These are phyloP conservation scores for Abrus pulchellus DNA, from an alignment of 306 rosid species.

Conservation along the genomic window DNA sequence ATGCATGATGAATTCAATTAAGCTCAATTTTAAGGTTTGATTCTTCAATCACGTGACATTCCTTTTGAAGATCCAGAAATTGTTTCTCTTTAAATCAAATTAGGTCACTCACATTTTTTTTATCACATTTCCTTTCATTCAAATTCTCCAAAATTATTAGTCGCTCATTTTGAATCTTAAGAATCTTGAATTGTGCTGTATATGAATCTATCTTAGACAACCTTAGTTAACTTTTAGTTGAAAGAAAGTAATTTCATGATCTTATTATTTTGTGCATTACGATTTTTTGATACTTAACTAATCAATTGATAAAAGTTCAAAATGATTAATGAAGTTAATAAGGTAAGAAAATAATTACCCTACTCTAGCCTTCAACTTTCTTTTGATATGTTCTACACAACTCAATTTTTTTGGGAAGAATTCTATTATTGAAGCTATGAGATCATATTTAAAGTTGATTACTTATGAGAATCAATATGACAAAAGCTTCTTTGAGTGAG, in stretches of 20 bases:
- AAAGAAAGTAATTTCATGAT: neutral
- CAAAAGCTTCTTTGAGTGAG: slow-evolving; percentile 88
- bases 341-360: slow-evolving; percentile 59
- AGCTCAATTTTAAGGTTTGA: slow-evolving; percentile 54
- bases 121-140: slow-evolving; percentile 16
- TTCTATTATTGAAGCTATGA: slow-evolving; percentile 85
- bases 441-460: slow-evolving; percentile 92
- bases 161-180: neutral
- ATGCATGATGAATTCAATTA: slow-evolving; percentile 46
- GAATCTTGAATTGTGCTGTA: neutral
- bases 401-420: slow-evolving; percentile 67
- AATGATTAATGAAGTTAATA: slow-evolving; percentile 81
- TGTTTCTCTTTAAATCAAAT: slow-evolving; percentile 89
- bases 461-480: slow-evolving; percentile 95
- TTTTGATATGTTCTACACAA: slow-evolving; percentile 12
- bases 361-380: slow-evolving; percentile 33
- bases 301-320: slow-evolving; percentile 78
- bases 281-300: slow-evolving; percentile 73
- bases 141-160: neutral
- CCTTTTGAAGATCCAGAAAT: slow-evolving; percentile 90
- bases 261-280: neutral
- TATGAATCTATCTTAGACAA: neutral
- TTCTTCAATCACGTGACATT: slow-evolving; percentile 80
- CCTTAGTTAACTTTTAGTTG: slow-evolving; percentile 12
- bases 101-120: slow-evolving; percentile 58